These are phyloP conservation scores for Martiniozyma asiatica DNA, from an alignment of 1,139 yeast species.

Conservation along the genomic window DNA sequence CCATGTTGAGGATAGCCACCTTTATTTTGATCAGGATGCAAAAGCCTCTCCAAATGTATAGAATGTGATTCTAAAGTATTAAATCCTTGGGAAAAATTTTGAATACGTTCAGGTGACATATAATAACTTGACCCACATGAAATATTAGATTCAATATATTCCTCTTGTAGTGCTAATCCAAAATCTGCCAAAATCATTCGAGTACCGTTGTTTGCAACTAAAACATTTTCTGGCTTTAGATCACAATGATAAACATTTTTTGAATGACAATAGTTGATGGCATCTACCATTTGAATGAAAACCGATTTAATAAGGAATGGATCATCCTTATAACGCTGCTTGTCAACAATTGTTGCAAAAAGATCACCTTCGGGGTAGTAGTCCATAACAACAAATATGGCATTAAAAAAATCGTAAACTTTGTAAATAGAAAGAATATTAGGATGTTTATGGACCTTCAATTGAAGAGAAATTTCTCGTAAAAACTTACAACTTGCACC, in stretches of 20 bases:
- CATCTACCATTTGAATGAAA: conserved; percentile 66
- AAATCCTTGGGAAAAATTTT: conserved; percentile 26
- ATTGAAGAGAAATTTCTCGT: conserved; percentile 63
- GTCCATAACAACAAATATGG: conserved; percentile 69
- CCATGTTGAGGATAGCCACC: conserved; percentile 24
- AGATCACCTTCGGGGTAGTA: conserved; percentile 75
- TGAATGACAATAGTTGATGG: conserved; percentile 56
- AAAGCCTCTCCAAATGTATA: conserved; percentile 20
- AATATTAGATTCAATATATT: conserved; percentile 51
- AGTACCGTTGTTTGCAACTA: conserved; percentile 52
- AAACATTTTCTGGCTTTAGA: conserved; percentile 79
- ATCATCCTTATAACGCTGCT: conserved; percentile 39
- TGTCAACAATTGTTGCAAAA: conserved; percentile 67
- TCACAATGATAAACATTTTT: conserved; percentile 75
- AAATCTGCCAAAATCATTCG: conserved; percentile 67
- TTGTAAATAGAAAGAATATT: conserved; percentile 66
- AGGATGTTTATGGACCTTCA: conserved; percentile 66
- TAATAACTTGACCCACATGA: conserved; percentile 84
- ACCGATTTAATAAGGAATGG: conserved; percentile 54
- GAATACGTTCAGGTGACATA: conserved; percentile 85
- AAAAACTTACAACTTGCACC: conserved; percentile 37
- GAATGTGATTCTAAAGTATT: conserved; percentile 20
- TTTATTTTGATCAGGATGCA: conserved; percentile 11
- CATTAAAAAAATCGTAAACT: conserved; percentile 46
- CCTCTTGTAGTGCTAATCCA: conserved; percentile 63